Percentiles rank a stretch among this genome's conserved stretches.
These are phyloP conservation scores for Rubia yunnanensis DNA, from an alignment of 257 asterid genomes.

Conservation along the genomic window DNA sequence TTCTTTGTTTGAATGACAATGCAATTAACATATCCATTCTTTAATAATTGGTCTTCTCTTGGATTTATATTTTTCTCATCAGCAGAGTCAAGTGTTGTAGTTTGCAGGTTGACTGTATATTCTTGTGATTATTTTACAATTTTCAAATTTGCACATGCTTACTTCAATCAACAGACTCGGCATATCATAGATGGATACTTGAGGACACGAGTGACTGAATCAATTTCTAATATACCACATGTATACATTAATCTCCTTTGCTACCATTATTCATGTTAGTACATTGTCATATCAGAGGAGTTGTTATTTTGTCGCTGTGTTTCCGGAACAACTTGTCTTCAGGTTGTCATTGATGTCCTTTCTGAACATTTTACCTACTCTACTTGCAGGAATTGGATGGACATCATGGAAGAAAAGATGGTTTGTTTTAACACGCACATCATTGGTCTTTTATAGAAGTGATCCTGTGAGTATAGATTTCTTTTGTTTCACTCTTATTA, in stretches of 20 bases:
- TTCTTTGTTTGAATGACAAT: not conserved
- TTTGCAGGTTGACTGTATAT: not conserved
- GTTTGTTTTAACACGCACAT: conserved; percentile 90
- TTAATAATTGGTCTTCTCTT: not conserved
- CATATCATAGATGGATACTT: not conserved
- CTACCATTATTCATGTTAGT: not conserved
- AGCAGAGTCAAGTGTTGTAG: not conserved
- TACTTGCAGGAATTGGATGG: conserved; percentile 90
- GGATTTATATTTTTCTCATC: not conserved
- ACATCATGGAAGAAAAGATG: conserved; percentile 99
- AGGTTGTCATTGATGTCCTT: not conserved
- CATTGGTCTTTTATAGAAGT: conserved; percentile 95
- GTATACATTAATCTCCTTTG: not conserved
- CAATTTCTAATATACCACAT: not conserved
- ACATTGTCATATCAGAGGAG: not conserved
- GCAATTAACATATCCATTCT: not conserved
- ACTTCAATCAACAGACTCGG: not conserved
- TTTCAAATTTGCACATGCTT: not conserved
- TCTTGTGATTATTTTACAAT: not conserved
- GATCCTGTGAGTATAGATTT: conserved; percentile 78
- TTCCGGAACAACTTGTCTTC: not conserved
- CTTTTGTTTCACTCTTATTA: not conserved
- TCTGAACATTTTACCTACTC: conserved; percentile 10
- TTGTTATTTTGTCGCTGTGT: not conserved
- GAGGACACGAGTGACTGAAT: not conserved